These are phyloP conservation scores for Oligophagozyma castellii DNA, from an alignment of 1,139 yeast genomes.

Conservation along the genomic window DNA sequence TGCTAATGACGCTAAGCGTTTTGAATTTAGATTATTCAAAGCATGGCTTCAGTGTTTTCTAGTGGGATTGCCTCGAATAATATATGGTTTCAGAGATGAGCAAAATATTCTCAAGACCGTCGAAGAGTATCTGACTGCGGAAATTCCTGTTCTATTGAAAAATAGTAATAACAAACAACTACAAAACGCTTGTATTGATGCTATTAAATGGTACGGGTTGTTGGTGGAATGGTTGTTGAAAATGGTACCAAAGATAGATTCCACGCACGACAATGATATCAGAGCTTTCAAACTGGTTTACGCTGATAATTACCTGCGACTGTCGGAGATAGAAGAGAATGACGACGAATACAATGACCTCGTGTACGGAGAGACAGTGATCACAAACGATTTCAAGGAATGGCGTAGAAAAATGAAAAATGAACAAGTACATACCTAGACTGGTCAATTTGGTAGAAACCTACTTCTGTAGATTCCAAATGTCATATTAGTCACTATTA, in stretches of 20 bases:
- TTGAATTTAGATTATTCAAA: slow-evolving; percentile 59
- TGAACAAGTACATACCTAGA: slow-evolving; percentile 6
- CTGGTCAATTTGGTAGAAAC: no score
- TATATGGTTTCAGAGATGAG: slow-evolving; percentile 81
- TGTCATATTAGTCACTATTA: slow-evolving; percentile 22
- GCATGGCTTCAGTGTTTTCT: slow-evolving; percentile 94
- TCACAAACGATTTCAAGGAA: slow-evolving; percentile 41
- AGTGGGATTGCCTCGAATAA: slow-evolving; percentile 62
- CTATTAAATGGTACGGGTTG: slow-evolving; percentile 78
- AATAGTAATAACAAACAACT: slow-evolving; percentile 30
- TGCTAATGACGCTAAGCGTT: slow-evolving; percentile 25
- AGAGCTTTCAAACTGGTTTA: slow-evolving; percentile 34
- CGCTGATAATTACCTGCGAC: slow-evolving; percentile 29
- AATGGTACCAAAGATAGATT: slow-evolving; percentile 37
- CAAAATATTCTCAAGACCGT: slow-evolving; percentile 45
- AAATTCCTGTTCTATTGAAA: slow-evolving; percentile 48
- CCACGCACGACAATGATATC: slow-evolving; percentile 15
- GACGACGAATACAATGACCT: slow-evolving; percentile 22
- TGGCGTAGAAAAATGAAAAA: slow-evolving; percentile 36
- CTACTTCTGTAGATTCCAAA: no score
- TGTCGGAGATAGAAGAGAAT: slow-evolving; percentile 27
- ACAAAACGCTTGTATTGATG: slow-evolving; percentile 53
- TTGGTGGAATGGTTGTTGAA: slow-evolving; percentile 62
- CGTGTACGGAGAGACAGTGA: slow-evolving; percentile 27
- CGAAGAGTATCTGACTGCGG: slow-evolving; percentile 67